Evolutionary conservation across 306 rosid genomes (phyloP), one percentile per base, ranked within the genome.

Genomic region (Sicyos baderoa): DNA sequence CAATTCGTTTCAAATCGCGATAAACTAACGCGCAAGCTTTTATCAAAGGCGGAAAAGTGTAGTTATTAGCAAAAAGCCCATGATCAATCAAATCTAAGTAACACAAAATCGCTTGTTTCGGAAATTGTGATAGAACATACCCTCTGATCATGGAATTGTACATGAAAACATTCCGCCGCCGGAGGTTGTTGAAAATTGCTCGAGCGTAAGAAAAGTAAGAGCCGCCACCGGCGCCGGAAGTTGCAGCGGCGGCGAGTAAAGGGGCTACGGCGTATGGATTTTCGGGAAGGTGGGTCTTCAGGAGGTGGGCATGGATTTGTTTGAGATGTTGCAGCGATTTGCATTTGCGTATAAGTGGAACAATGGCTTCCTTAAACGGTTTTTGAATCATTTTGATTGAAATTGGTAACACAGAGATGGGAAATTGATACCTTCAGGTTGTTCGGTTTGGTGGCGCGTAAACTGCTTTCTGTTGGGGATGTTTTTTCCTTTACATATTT

Each of bases 91-190:
- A 77, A 42, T 82, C 74, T 0, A 75, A 29, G 77, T 89, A 91
- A 75, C 86, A 87, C 0, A 66, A 63, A 10, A 89, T 16, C 3
- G 95, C 86, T 13, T 13, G 70, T 5, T 57, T 5, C 40, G 89
- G 90, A 25, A 74, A 78, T 9, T 17, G 70, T 11, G 76, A 21
- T 13, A 58, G 86, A 44, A 82, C 81, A 59, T 56, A 76, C 16
- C 86, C 81, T 76, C 92, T 74, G 83, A 91, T 85, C 95, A 91
- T 89, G 70, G 79, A 73, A 76, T 89, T 91, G 82, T 85, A 50
- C 73, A 83, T 84, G 86, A 89, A 89, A 19, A 83, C 83, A 74
- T 87, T 87, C 72, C 82, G 86, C 77, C 75, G 78, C 49, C 52
- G 60, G 57, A 79, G 83, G 76, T 82, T 78, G 5, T 45, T 37